Conservation (phyloP, 2,329 filamentous ascomycete species). For the Colletotrichum godetiae region DNA sequence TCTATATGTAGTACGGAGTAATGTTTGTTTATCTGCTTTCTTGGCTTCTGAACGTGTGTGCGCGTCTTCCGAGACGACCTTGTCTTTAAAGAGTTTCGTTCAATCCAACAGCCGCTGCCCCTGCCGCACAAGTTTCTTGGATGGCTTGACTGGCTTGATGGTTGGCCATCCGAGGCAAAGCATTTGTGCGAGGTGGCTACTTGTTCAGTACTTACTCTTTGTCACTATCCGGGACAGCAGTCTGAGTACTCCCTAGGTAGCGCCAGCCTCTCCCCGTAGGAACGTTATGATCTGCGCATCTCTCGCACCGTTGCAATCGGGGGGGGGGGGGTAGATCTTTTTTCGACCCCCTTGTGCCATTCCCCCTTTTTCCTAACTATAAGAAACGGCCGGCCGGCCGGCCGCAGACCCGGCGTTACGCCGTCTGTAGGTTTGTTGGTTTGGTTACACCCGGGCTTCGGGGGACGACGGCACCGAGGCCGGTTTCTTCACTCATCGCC, state of each 20-base stretch:
- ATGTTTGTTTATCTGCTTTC: slow-evolving; percentile 19
- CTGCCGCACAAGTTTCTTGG: slow-evolving; percentile 22
- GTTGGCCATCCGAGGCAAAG: slow-evolving; percentile 12
- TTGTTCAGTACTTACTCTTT: neutral
- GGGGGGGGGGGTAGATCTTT: slow-evolving; percentile 8
- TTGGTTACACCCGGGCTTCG: slow-evolving; percentile 1
- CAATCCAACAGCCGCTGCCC: slow-evolving; percentile 27
- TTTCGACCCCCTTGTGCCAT: slow-evolving; percentile 5
- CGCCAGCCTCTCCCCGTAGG: slow-evolving; percentile 3
- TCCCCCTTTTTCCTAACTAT: neutral
- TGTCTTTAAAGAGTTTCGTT: slow-evolving; percentile 16
- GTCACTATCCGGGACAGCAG: neutral
- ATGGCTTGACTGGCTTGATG: slow-evolving; percentile 15
- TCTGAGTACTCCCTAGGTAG: slow-evolving; percentile 17
- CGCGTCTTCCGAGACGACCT: slow-evolving; percentile 27
- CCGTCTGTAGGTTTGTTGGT: neutral
- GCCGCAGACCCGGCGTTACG: slow-evolving; percentile 23
- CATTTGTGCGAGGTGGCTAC: slow-evolving; percentile 1
- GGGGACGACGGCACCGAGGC: slow-evolving; percentile 11
- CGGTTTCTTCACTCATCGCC: neutral
- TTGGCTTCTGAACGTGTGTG: slow-evolving; percentile 8
- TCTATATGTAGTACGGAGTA: neutral
- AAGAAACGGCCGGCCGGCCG: neutral
- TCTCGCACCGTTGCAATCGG: slow-evolving; percentile 25
- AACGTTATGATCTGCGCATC: slow-evolving; percentile 4